These are phyloP conservation scores for Leccinum subgranulosum DNA, from an alignment of 768 basidiomycete species.

Conservation along the genomic window DNA sequence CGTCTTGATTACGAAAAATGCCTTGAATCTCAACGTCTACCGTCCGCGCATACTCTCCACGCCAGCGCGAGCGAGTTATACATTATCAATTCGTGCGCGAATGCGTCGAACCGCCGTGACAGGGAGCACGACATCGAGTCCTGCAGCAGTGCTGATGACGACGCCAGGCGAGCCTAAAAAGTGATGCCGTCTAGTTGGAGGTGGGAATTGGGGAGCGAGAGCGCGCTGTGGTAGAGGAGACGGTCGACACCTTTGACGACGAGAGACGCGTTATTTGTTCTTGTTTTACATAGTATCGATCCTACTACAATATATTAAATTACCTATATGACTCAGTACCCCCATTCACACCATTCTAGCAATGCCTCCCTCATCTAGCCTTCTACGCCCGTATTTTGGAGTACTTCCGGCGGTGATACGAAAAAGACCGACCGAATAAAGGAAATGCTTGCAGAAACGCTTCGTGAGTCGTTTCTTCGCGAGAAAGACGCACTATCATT, in stretches of 20 bases:
- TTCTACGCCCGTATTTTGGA: too few species aligned
- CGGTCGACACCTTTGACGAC: constrained; percentile 34
- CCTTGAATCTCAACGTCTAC: constrained; percentile 61
- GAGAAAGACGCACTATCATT: too few species aligned
- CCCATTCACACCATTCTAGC: too few species aligned
- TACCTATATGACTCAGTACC: too few species aligned
- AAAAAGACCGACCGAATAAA: too few species aligned
- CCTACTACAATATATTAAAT: too few species aligned
- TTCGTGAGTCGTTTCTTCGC: too few species aligned
- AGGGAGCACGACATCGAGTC: constrained; percentile 22
- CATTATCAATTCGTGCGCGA: constrained; percentile 42
- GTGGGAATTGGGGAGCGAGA: constrained; percentile 71
- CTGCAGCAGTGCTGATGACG: constrained; percentile 30
- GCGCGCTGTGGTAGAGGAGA: constrained; percentile 71
- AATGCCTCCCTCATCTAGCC: too few species aligned
- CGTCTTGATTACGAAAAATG: constrained; percentile 46
- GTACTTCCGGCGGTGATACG: too few species aligned
- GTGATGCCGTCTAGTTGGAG: constrained; percentile 71
- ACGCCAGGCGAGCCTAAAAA: constrained; percentile 49
- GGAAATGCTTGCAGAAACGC: too few species aligned
- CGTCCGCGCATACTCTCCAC: constrained; percentile 75
- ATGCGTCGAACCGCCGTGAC: constrained; percentile 24
- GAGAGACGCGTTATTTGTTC: too few species aligned
- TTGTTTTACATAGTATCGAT: too few species aligned
- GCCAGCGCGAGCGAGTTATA: constrained; percentile 69